Evolutionary conservation across 139 green algal species (phyloP), one percentile per base, ranked within the genome.

Genomic region (Desmodesmus armatus): DNA sequence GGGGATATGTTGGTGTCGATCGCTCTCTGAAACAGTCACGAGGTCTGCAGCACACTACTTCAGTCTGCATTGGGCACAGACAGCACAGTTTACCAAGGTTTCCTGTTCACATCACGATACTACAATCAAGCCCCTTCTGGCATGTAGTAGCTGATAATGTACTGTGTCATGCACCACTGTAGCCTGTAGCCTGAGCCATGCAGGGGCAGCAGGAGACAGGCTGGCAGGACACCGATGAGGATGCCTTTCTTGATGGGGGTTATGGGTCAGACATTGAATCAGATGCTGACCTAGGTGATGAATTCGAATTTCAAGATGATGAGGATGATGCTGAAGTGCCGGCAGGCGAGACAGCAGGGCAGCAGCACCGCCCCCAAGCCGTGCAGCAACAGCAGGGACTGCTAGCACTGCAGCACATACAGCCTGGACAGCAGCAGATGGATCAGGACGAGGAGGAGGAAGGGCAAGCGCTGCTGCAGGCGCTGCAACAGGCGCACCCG

Each of bases 171-270:
- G n/a, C n/a, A n/a, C n/a, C n/a, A n/a, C n/a, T n/a, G n/a, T n/a
- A n/a, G n/a, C n/a, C n/a, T n/a, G n/a, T n/a, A n/a, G n/a, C n/a
- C n/a, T n/a, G n/a, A n/a, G n/a, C n/a, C 47, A 31, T 40, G 63
- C 29, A 71, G 19, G 25, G 62, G 25, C 41, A 62, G 43, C n/a
- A 60, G n/a, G 41, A 79, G 31, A 43, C 49, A n/a, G 47, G 73
- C 13, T 67, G 31, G 31, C 73, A 80, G 39, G 77, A 83, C 37
- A 83, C 53, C 5, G 77, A 83, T 37, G 62, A 37, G 17, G 77
- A 73, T 31, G 77, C 58, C 49, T 58, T 83, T 33, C 13, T 83
- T 11, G 21, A n/a, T n/a, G n/a, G n/a, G n/a, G n/a, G n/a, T n/a
- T n/a, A n/a, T n/a, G n/a, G n/a, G n/a, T n/a, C n/a, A n/a, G n/a